Base-by-base conservation (phyloP, 2,329 filamentous ascomycete species). In the Periconia sp. region DNA sequence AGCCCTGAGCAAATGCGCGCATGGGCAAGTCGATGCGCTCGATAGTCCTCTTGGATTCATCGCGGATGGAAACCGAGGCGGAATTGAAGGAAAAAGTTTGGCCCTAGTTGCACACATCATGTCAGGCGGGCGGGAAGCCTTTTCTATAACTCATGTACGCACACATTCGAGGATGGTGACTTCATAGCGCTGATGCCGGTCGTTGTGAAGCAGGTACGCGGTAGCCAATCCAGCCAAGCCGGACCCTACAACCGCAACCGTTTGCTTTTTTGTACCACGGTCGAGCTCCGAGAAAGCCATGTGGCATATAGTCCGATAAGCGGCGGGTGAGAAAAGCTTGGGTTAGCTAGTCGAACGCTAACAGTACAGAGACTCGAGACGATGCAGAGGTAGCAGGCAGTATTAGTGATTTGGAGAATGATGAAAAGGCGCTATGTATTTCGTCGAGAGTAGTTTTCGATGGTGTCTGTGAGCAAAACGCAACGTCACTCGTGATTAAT, bases 1-100 rank as follows among this genome's bases (percentile, higher is more conserved):
- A 86, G 18, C 78, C 77, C 10, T 72, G 76, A 14, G 77, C 77
- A 56, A 82, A 80, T 7, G 76, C 77, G 48, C 79, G 77, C 80
- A 82, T 82, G 33, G 80, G 80, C 41, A 82, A 63, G 65, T 82
- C 79, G 40, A 79, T 68, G 55, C 77, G 74, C 47, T 70, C 64
- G 31, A 60, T 54, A 6, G 60, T 55, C 55, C 58, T 53, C 54
- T 49, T 42, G 45, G 62, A 54, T 57, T 57, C 35, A 61, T 68
- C 64, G 33, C 64, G 60, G 35, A 78, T 62, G 9, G 74, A 74
- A 41, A 77, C 54, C 1, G 77, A 80, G 33, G 76, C 77, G 13
- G 77, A 74, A 55, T 79, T 76, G 40, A 81, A 68, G 9, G 78
- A 80, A 14, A 79, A 63, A 20, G 70, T 63, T 45, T 72, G 61